Base-by-base conservation (phyloP, 2,329 filamentous ascomycete genomes). In the Westerdykella ornata region DNA sequence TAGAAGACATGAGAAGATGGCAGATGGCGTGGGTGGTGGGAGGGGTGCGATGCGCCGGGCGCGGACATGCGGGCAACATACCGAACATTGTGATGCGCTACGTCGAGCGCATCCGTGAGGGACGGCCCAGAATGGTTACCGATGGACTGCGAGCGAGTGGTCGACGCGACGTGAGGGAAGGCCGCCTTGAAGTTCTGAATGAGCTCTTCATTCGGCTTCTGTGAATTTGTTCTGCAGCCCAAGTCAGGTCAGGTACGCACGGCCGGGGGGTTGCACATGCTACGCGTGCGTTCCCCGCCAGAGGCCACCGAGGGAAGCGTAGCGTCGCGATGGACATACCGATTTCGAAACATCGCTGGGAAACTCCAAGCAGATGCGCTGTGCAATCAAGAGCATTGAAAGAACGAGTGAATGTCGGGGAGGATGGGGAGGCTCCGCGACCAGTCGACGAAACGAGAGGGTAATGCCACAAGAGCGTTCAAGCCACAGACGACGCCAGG, bases 151-250 rank as follows among this genome's bases (percentile, higher is more conserved):
- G 76, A 56, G 35, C 66, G 59, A 52, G 53, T 44, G 34, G 48
- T 43, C 30, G 58, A 50, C 12, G 56, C 52, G 37, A 94, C 72
- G 56, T 89, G 80, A 35, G 87, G 84, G 59, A 94, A 95, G 53
- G 80, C 82, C 58, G 86, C 80, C 65, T 85, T 85, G 70, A 95
- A 95, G 65, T 80, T 82, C 68, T 81, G 81, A 64, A 92, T 81
- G 60, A 95, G 76, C 57, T 89, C 86, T 62, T 89, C 85, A 65
- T 80, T 82, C 42, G 88, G 88, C 72, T 94, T 94, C 67, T 88
- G 85, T 42, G 85, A 81, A 66, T 79, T 88, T 59, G 78, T 85
- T 69, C 83, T 86, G 53, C 35, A 40, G 37, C 45, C 41, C 42
- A 34, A 18, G 53, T 59, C 46, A 58, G 55, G 44, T 42, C 42